Evolutionary conservation across 2,329 filamentous ascomycete species (phyloP), one percentile per base, ranked within the genome.

Genomic region (Aureobasidium sp.): DNA sequence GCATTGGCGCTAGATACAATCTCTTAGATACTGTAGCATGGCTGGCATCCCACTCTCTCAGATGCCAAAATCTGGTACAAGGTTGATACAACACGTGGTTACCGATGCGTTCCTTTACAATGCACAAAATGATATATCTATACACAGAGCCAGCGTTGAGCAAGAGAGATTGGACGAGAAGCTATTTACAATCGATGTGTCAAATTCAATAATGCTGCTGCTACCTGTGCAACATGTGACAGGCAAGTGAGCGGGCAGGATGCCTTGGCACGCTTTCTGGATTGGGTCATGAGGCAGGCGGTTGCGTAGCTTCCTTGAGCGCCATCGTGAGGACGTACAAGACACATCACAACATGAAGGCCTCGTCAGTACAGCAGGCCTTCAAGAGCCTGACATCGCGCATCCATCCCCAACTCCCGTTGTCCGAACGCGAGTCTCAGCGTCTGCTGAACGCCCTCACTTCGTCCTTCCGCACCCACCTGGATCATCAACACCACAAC

Each of bases 391-490:
- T 84, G 70, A 74, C 78, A 12, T 77, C 79, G 29, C 84, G 81
- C 69, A 77, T 87, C 44, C 78, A 81, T 65, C 76, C 76, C 0
- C 78, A 77, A 65, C 68, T 81, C 4, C 80, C 84, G 27, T 76
- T 86, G 17, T 83, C 79, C 29, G 76, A 79, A 5, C 79, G 79
- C 63, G 83, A 88, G 68, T 84, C 82, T 17, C 77, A 83, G 65
- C 80, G 84, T 67, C 76, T 88, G 8, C 78, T 88, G 44, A 79
- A 76, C 59, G 77, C 84, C 24, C 79, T 88, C 65, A 87, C 84
- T 26, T 79, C 78, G 44, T 87, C 84, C 13, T 88, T 88, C 71
- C 79, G 84, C 66, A 77, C 79, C 55, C 84, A 87, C 63, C 79
- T 88, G 46, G 84, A 88, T 68, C 78, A 76, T 59, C 80, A 82